A percentile compares a stretch with the other conserved stretches of the same genome.
These are phyloP conservation scores for Cryptococcus depauperatus DNA, from an alignment of 1,284 basidiomycete genomes.

Conservation along the genomic window DNA sequence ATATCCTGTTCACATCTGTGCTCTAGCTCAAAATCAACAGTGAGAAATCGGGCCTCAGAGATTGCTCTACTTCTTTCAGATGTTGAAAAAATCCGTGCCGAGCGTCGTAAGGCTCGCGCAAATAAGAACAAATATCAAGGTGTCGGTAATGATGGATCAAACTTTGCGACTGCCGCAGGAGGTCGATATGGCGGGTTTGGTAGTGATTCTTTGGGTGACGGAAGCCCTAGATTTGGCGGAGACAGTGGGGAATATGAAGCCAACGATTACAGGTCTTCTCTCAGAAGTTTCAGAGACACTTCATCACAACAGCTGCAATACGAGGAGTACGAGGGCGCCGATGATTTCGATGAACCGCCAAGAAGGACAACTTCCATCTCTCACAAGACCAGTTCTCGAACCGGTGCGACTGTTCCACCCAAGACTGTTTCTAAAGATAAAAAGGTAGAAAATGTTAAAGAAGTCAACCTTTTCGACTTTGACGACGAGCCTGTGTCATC, in stretches of 20 bases:
- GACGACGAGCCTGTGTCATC: conserved; percentile 62
- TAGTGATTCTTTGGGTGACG: conserved; percentile 53
- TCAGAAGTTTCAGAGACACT: conserved; percentile 7
- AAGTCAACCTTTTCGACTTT: conserved; percentile 68
- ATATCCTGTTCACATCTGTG: not conserved
- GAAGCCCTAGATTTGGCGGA: conserved; percentile 50
- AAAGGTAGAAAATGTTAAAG: conserved; percentile 45
- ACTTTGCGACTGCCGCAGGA: conserved; percentile 40
- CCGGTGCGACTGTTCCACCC: conserved; percentile 44
- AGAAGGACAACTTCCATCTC: conserved; percentile 28
- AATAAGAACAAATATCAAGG: conserved; percentile 90
- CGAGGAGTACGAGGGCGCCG: conserved; percentile 96
- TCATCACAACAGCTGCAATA: conserved; percentile 45
- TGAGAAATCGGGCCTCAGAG: conserved; percentile 89
- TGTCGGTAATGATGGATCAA: conserved; percentile 61
- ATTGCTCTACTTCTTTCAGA: conserved; percentile 81
- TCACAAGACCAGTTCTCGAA: conserved; percentile 1
- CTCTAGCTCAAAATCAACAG: conserved; percentile 53
- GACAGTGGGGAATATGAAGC: conserved; percentile 19
- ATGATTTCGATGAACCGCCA: conserved; percentile 63
- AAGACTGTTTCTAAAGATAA: conserved; percentile 44
- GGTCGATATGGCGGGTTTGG: conserved; percentile 76
- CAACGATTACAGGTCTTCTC: conserved; percentile 26
- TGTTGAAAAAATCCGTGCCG: conserved; percentile 79
- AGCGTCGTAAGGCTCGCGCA: conserved; percentile 86